Evolutionary conservation across 257 asterid species (phyloP).

Genomic region (Capsicum pubescens): DNA sequence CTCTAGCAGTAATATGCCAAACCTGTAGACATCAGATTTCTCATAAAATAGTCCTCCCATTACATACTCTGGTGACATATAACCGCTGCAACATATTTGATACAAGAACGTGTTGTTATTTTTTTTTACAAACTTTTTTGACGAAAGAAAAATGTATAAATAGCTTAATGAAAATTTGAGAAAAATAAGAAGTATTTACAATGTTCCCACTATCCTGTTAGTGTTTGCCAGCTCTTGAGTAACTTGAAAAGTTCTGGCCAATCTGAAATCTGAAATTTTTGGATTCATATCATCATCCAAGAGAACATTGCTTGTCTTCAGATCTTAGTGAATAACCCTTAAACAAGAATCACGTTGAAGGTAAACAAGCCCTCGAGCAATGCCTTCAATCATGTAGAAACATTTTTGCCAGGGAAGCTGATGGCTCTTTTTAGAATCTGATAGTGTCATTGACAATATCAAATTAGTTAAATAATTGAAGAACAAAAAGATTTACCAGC

Average conservation of each 20-base stretch:
- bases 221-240: conserved; percentile 30
- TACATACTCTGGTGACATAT: conserved; percentile 50
- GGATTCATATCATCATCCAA: conserved; percentile 39
- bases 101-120: not conserved
- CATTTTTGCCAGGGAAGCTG: conserved; percentile 36
- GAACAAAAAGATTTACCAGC: not conserved
- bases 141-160: no score
- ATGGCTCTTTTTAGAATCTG: conserved; percentile 31
- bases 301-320: conserved; percentile 36
- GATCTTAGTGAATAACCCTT: conserved; percentile 37
- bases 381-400: conserved; percentile 29
- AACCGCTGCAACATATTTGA: conserved; percentile 43
- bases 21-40: conserved; percentile 49
- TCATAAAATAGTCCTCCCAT: conserved; percentile 42
- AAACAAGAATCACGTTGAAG: conserved; percentile 40
- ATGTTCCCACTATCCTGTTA: conserved; percentile 37
- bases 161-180: no score
- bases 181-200: conserved; percentile 20
- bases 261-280: conserved; percentile 38
- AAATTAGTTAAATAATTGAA: not conserved
- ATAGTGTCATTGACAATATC: not conserved
- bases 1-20: conserved; percentile 47
- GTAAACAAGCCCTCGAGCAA: conserved; percentile 38
- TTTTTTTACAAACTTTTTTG: not conserved
- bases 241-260: conserved; percentile 39